Base-by-base conservation (phyloP, 495 filamentous ascomycete species). In the Aspergillus sparsus region DNA sequence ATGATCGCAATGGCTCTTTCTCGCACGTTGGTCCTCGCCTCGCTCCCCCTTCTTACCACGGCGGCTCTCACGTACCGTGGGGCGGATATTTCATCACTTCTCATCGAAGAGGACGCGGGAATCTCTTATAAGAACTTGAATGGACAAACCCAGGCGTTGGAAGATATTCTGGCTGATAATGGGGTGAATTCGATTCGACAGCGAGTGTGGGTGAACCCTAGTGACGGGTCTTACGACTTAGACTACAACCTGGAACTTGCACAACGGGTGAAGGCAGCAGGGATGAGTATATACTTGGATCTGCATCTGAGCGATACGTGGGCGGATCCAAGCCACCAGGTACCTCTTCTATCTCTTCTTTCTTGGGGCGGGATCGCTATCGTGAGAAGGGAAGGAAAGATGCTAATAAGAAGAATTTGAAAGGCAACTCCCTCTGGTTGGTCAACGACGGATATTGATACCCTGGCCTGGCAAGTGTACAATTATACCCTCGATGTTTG, bases 131-230 rank as follows among this genome's bases (percentile, higher is more conserved):
- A 82, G 66, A 83, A 80, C 51, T 60, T 72, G 0, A 76, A 75
- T 53, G 85, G 87, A 11, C 70, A 72, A 6, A 70, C 70, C 0
- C 74, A 85, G 63, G 69, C 81, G 2, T 74, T 90, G 1, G 89
- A 91, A 61, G 77, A 70, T 3, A 90, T 91, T 53, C 69, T 90
- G 1, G 81, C 77, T 10, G 78, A 76, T 34, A 82, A 77, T 37
- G 89, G 88, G 5, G 82, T 90, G 54, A 91, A 88, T 65, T 88
- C 86, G 3, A 80, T 91, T 34, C 83, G 88, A 13, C 88, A 91
- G 66, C 80, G 89, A 16, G 62, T 91, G 21, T 91, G 87, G 88
- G 88, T 91, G 39, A 88, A 86, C 60, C 87, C 87, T 0, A 71
- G 77, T 9, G 80, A 85, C 59, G 85, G 87, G 31, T 75, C 78